phyloP scores from a whole-genome alignment of 2,329 filamentous ascomycete species.

The Aspergillus eucalypticola region DNA sequence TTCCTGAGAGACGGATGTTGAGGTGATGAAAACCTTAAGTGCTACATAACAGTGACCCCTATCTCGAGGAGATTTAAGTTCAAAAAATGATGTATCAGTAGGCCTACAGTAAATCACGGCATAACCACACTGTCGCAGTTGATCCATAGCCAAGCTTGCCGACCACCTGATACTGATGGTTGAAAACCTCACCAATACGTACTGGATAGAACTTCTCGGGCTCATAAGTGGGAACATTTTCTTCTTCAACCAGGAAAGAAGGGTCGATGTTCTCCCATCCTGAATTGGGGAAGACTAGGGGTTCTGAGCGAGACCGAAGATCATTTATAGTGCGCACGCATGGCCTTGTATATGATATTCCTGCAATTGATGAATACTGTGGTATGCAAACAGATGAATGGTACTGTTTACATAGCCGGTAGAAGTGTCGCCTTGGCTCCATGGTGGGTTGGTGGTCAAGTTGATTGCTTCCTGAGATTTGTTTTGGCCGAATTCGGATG shows the following conservation, averaged over 20 bases:
- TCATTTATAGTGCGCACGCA: not conserved
- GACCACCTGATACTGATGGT: conserved; percentile 17
- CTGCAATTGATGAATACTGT: not conserved
- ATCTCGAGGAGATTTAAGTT: not conserved
- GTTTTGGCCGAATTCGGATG: not conserved
- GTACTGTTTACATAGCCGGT: not conserved
- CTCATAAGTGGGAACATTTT: conserved; percentile 5
- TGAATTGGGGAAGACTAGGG: conserved; percentile 11
- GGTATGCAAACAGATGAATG: not conserved
- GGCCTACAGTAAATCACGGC: conserved; percentile 10
- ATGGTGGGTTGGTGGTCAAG: not conserved
- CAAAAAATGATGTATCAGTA: not conserved
- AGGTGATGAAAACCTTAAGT: conserved; percentile 21
- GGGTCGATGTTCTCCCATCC: conserved; percentile 7
- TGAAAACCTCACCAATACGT: conserved; percentile 12
- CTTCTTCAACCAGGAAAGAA: conserved; percentile 7
- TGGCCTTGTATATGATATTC: not conserved
- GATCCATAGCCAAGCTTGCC: conserved; percentile 19
- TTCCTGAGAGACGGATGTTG: conserved; percentile 18
- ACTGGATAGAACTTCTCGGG: conserved; percentile 15
- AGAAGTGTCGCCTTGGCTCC: not conserved
- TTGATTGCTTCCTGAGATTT: not conserved
- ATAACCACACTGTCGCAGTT: conserved; percentile 15
- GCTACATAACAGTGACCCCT: conserved; percentile 13
- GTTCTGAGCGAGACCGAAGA: conserved; percentile 1